phyloP scores from a whole-genome alignment of 2,329 filamentous ascomycete genomes.

The Dactylellina sp. region DNA sequence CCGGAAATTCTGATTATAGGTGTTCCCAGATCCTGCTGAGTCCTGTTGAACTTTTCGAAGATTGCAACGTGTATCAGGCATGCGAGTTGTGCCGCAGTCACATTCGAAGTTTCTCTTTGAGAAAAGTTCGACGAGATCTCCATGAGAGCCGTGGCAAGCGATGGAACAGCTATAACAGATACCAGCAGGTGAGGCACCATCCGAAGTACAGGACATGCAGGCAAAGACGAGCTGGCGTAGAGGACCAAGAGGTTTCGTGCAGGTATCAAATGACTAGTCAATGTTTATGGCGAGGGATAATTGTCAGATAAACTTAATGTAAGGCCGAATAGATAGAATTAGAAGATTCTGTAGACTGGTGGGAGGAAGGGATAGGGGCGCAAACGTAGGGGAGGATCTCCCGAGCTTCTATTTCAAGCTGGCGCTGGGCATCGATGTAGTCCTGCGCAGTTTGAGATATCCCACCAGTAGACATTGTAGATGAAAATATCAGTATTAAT shows the following conservation, averaged over 20 bases:
- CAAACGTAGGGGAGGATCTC: conserved; percentile 92
- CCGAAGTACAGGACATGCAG: conserved; percentile 90
- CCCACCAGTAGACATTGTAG: conserved; percentile 1
- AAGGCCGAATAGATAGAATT: too few relatives aligned
- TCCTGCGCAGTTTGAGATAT: conserved; percentile 48
- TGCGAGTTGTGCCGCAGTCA: conserved; percentile 90
- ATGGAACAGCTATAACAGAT: conserved; percentile 98
- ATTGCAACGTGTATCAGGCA: conserved; percentile 78
- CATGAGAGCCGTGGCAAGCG: conserved; percentile 92
- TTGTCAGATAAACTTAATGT: conserved; percentile 49
- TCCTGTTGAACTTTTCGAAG: conserved; percentile 85
- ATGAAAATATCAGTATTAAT: background rate
- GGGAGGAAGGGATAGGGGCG: too few relatives aligned
- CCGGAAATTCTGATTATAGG: conserved; percentile 94
- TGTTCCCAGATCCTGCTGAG: conserved; percentile 77
- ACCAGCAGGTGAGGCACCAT: conserved; percentile 74
- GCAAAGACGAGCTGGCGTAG: conserved; percentile 90
- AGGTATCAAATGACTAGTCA: conserved; percentile 85
- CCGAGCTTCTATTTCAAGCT: conserved; percentile 92
- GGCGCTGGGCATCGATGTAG: conserved; percentile 88
- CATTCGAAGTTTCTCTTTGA: conserved; percentile 95
- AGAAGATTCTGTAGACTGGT: too few relatives aligned
- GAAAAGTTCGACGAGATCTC: conserved; percentile 90
- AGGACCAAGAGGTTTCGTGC: conserved; percentile 88
- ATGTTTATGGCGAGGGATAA: conserved; percentile 55